These are phyloP conservation scores for Trichosporon sp. DNA, from an alignment of 1,284 basidiomycete genomes.

Conservation along the genomic window DNA sequence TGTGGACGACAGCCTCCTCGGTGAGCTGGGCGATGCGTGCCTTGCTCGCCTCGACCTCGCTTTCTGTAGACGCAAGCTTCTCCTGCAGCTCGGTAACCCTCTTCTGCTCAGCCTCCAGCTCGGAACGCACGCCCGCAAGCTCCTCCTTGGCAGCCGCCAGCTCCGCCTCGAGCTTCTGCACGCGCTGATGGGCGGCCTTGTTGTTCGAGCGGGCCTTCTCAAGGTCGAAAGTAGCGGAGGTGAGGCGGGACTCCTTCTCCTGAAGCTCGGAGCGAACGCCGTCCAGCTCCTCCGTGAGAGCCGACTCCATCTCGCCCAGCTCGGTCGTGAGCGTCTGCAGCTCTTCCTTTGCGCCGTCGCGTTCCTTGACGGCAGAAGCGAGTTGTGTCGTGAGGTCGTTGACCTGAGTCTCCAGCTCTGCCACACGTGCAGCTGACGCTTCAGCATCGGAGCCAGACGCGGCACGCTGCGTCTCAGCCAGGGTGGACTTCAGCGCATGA, in stretches of 20 bases:
- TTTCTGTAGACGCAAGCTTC: background rate
- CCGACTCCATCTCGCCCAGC: constrained; percentile 14
- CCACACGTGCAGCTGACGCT: background rate
- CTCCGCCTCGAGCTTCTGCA: constrained; percentile 21
- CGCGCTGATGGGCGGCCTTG: constrained; percentile 3
- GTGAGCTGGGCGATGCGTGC: background rate
- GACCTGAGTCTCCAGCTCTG: constrained; percentile 3
- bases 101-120: background rate
- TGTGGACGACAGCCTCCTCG: constrained; percentile 13
- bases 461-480: background rate
- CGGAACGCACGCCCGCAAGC: constrained; percentile 14
- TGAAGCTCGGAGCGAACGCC: constrained; percentile 18
- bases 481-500: background rate
- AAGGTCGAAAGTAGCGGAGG: background rate
- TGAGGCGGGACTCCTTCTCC: background rate
- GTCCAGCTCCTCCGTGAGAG: constrained; percentile 12
- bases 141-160: constrained; percentile 20
- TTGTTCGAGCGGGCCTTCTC: background rate
- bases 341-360: background rate
- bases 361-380: background rate
- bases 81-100: background rate
- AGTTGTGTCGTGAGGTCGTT: background rate
- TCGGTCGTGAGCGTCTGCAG: constrained; percentile 4
- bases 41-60: background rate
- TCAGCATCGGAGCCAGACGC: background rate